A percentile compares a stretch with the other conserved stretches of the same genome.
Evolutionary conservation across 805 yeast genomes (phyloP).

Genomic region (Zygotorulaspora sp.): DNA sequence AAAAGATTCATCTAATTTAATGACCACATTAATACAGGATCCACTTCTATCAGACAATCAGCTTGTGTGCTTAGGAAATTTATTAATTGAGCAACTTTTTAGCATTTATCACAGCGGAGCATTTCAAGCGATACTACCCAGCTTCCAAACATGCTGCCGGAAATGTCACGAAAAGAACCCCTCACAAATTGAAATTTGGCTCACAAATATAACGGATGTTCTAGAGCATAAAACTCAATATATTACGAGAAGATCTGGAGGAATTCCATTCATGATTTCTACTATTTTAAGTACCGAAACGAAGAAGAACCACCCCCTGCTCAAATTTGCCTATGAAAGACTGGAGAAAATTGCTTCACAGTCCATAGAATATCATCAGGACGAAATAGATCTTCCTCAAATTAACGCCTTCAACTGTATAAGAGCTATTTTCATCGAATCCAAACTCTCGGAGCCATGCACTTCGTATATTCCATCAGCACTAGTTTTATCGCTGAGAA

Average conservation of each 20-base stretch:
- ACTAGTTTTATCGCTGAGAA: slow-evolving; percentile 53
- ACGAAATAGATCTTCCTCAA: slow-evolving; percentile 74
- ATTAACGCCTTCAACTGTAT: slow-evolving; percentile 91
- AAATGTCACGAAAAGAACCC: slow-evolving; percentile 44
- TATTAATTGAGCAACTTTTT: slow-evolving; percentile 62
- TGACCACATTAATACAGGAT: slow-evolving; percentile 43
- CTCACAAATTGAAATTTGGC: slow-evolving; percentile 51
- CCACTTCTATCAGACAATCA: slow-evolving; percentile 28
- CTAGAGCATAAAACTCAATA: slow-evolving; percentile 57
- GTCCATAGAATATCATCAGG: slow-evolving; percentile 46
- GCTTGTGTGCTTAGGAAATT: slow-evolving; percentile 42
- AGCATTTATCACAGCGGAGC: slow-evolving; percentile 88
- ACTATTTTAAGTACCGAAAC: slow-evolving; percentile 60
- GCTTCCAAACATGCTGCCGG: slow-evolving; percentile 62
- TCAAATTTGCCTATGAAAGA: slow-evolving; percentile 47
- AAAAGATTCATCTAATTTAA: slow-evolving; percentile 62
- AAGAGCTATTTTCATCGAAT: slow-evolving; percentile 66
- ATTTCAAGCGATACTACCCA: slow-evolving; percentile 80
- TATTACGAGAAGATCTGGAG: slow-evolving; percentile 88
- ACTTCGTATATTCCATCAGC: slow-evolving; percentile 51
- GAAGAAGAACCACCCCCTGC: slow-evolving; percentile 36
- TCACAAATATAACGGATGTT: slow-evolving; percentile 48
- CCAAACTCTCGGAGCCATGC: slow-evolving; percentile 53
- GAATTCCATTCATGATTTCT: slow-evolving; percentile 75
- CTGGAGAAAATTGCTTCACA: slow-evolving; percentile 51